Conservation (phyloP, 495 filamentous ascomycete species). For the Cryomyces minteri region DNA sequence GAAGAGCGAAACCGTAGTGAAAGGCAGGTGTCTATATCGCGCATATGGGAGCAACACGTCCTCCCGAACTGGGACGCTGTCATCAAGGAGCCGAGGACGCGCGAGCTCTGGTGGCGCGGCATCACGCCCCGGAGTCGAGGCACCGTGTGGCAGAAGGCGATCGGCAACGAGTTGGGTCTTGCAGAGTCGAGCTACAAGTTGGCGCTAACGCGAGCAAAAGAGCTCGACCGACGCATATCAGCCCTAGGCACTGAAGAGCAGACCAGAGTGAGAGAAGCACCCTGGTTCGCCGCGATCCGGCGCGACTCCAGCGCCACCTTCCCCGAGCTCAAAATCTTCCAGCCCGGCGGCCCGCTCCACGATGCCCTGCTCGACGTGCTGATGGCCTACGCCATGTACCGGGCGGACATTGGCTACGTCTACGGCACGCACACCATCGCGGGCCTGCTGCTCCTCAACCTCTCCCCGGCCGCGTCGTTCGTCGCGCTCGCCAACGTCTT, state of each 20-base stretch:
- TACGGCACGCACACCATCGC: slow-evolving; percentile 78
- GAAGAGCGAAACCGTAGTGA: slow-evolving; percentile 44
- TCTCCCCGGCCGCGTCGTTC: slow-evolving; percentile 58
- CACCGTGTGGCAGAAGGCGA: slow-evolving; percentile 67
- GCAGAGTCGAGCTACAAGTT: slow-evolving; percentile 58
- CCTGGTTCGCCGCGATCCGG: slow-evolving; percentile 52
- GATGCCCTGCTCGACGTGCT: slow-evolving; percentile 61
- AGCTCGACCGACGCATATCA: slow-evolving; percentile 33
- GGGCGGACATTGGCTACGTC: slow-evolving; percentile 82
- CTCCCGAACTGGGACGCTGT: slow-evolving; percentile 68
- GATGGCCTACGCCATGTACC: slow-evolving; percentile 82
- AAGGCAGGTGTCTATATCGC: slow-evolving; percentile 39
- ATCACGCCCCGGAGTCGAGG: slow-evolving; percentile 64
- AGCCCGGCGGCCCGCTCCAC: slow-evolving; percentile 50
- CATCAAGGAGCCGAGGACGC: slow-evolving; percentile 53
- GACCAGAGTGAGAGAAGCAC: slow-evolving; percentile 28
- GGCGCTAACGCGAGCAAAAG: slow-evolving; percentile 56
- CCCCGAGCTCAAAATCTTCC: slow-evolving; percentile 71
- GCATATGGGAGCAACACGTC: slow-evolving; percentile 78
- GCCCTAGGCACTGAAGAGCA: slow-evolving; percentile 8
- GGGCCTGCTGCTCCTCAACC: slow-evolving; percentile 69
- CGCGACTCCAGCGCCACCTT: slow-evolving; percentile 55
- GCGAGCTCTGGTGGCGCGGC: slow-evolving; percentile 90
- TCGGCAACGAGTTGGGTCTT: slow-evolving; percentile 77
- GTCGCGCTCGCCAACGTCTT: slow-evolving; percentile 70